Base-by-base conservation (phyloP, 345 rosid species). In the Stellera chamaejasme region DNA sequence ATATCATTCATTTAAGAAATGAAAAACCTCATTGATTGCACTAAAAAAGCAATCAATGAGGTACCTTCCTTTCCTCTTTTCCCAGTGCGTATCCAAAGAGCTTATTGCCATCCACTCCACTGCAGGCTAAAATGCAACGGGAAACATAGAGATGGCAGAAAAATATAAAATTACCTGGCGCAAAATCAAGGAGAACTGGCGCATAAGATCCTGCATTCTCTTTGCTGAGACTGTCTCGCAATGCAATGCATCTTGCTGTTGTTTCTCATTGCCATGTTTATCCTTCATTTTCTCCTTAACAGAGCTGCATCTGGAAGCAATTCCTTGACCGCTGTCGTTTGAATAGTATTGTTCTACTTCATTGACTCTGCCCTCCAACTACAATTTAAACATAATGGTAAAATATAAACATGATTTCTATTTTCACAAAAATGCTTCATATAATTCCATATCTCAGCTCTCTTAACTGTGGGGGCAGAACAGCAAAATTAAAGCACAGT, bases 181-280 rank as follows among this genome's bases (percentile, higher is more conserved):
- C 52, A 83, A 66, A 51, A 76, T 75, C 0, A 65, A 28, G 5
- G 71, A 72, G 61, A 87, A 81, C 39, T 79, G 86, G 45, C 77
- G 79, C 66, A 84, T 82, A 52, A 87, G 88, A 48, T 82, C 80
- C 59, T 75, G 80, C 80, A 68, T 77, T 66, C 77, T 72, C 76
- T 69, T 70, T 10, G 47, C 54, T 47, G 78, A 62, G 53, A 72
- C 79, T 25, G 69, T 64, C 43, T 73, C 77, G 45, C 62, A 67
- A 48, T 50, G 61, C 9, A 66, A 36, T 3, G 74, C 79, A 27
- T 67, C 78, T 67, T 50, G 68, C 55, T 64, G 77, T 66, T 61
- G 68, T 68, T 72, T 72, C 59, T 72, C 84, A 56, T 56, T 72
- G 67, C 63, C 57, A 13, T 72, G 81, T 63, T 66, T 81, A n/a